These are phyloP conservation scores for Pseudocercospora ulei DNA, from an alignment of 2,329 filamentous ascomycete genomes.

Conservation along the genomic window DNA sequence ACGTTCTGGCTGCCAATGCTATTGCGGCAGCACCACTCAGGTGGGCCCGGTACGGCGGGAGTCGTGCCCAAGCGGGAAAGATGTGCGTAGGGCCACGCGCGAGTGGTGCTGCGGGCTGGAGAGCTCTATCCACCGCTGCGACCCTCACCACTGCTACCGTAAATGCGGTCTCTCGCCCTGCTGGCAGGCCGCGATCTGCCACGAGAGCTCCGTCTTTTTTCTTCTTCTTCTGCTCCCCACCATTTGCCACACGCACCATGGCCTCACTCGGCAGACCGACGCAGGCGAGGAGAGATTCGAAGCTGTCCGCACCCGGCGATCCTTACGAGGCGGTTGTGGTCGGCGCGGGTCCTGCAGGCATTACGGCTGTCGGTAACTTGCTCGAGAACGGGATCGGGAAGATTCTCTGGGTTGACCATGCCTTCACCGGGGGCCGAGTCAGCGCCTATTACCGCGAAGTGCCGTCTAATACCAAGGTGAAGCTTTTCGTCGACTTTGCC, in stretches of 20 bases:
- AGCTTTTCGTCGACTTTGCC: conserved; percentile 50
- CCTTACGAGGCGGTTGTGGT: conserved; percentile 49
- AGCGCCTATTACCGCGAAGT: conserved; percentile 51
- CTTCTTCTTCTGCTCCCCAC: neutral
- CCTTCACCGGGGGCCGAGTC: conserved; percentile 42
- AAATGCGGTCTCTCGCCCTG: conserved; percentile 12
- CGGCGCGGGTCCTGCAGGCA: conserved; percentile 50
- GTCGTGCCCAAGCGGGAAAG: conserved; percentile 5
- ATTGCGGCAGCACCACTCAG: conserved; percentile 1
- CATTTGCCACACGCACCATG: conserved; percentile 10
- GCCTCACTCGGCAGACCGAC: conserved; percentile 5
- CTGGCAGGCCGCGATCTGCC: conserved; percentile 5
- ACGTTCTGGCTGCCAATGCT: conserved; percentile 2
- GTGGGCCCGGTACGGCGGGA: neutral
- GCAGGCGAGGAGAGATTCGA: conserved; percentile 16
- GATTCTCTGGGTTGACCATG: conserved; percentile 52
- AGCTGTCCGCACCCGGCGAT: conserved; percentile 11
- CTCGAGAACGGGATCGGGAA: conserved; percentile 46
- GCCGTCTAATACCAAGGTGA: conserved; percentile 54
- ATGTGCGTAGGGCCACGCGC: conserved; percentile 9
- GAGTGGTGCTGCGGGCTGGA: conserved; percentile 6
- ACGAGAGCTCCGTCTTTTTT: neutral
- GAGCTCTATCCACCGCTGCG: conserved; percentile 10
- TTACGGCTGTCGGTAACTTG: conserved; percentile 53
- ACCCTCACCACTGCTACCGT: neutral